These are phyloP conservation scores for Yarrowia sp. DNA, from an alignment of 805 yeast genomes.

Conservation along the genomic window DNA sequence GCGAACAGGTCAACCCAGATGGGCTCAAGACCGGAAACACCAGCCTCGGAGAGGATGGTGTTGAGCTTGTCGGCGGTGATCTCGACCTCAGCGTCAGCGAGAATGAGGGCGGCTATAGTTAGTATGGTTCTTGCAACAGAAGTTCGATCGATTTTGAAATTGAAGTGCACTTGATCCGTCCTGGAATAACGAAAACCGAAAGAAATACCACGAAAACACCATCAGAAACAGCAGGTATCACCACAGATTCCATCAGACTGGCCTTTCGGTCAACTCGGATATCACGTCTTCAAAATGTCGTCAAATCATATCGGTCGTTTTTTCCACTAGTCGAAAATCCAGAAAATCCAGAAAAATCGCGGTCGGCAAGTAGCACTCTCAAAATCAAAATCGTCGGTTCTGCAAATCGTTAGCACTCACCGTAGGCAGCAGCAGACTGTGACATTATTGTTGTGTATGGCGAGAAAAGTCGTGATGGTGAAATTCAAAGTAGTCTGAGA, in stretches of 20 bases:
- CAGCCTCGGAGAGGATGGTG: constrained; percentile 77
- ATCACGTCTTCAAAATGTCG: not conserved
- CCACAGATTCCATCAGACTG: not conserved
- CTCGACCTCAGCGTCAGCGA: constrained; percentile 96
- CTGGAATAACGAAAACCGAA: too few species aligned
- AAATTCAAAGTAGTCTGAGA: constrained; percentile 24
- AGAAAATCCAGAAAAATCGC: not conserved
- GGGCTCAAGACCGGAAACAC: constrained; percentile 66
- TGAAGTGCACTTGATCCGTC: not conserved
- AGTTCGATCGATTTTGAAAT: not conserved
- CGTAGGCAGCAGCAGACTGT: constrained; percentile 85
- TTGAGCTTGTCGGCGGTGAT: constrained; percentile 83
- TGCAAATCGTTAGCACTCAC: constrained; percentile 30
- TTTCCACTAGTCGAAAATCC: not conserved
- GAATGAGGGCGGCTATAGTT: constrained; percentile 82
- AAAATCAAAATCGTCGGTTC: constrained; percentile 6
- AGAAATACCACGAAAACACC: not conserved
- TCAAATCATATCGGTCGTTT: not conserved
- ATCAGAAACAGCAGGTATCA: too few species aligned
- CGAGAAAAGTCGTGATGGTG: constrained; percentile 25
- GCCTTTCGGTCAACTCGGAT: not conserved
- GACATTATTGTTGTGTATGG: constrained; percentile 36
- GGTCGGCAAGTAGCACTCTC: not conserved
- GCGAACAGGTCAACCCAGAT: constrained; percentile 89
- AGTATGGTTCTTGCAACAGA: too few species aligned